Conservation (phyloP, 2,329 filamentous ascomycete genomes). For the Diplodia mutila region DNA sequence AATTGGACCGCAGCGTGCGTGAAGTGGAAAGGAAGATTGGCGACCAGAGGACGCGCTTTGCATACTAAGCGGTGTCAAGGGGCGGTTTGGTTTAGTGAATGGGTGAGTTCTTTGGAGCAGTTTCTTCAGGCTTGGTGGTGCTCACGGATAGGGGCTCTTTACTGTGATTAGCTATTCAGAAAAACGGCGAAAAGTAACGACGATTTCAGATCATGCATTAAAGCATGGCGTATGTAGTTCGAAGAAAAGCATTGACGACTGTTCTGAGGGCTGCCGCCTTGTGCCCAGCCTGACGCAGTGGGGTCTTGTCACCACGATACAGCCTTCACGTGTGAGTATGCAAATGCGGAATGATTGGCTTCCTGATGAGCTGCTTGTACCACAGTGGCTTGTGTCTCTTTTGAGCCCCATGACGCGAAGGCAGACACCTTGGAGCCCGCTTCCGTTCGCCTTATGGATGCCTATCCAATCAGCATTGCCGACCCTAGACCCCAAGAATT, state of each 20-base stretch:
- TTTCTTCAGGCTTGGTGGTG: constrained; percentile 9
- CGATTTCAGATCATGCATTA: neutral
- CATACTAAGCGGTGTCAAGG: constrained; percentile 22
- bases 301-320: neutral
- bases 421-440: neutral
- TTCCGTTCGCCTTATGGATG: neutral
- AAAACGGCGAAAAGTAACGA: constrained; percentile 13
- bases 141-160: constrained; percentile 14
- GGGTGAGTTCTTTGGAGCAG: neutral
- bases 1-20: constrained; percentile 85
- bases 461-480: neutral
- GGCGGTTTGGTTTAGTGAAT: neutral
- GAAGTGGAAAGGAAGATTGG: constrained; percentile 94
- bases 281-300: neutral
- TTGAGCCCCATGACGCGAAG: neutral
- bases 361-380: neutral
- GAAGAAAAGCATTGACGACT: neutral
- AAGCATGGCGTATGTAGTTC: neutral
- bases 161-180: constrained; percentile 8
- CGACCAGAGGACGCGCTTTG: constrained; percentile 37
- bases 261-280: neutral
- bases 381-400: neutral
- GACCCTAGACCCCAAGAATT: neutral
- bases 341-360: neutral
- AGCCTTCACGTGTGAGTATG: neutral